These are phyloP conservation scores for Neckera pumila DNA, from an alignment of 225 moss, liverwort and hornwort species.

Conservation along the genomic window DNA sequence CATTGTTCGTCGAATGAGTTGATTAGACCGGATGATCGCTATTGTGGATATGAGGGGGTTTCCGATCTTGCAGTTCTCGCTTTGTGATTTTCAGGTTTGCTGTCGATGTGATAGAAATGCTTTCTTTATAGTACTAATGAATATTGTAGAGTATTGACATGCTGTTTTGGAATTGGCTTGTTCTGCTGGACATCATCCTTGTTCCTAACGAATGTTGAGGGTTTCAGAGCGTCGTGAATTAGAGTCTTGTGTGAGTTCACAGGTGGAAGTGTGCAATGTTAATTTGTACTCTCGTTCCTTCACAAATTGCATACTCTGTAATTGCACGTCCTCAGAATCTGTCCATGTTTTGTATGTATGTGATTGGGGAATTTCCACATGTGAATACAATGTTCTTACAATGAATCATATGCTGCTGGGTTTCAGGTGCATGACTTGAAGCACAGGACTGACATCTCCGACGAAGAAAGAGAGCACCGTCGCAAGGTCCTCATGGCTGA, in stretches of 20 bases:
- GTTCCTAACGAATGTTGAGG: neutral
- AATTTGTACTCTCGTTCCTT: neutral
- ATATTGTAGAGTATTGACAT: neutral
- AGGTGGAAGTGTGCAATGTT: neutral
- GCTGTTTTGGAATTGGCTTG: too few species aligned
- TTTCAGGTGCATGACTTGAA: slow-evolving; percentile 33
- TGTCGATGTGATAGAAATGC: neutral
- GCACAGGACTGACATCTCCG: slow-evolving; percentile 34
- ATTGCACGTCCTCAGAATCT: neutral
- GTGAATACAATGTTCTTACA: neutral
- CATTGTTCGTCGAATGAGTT: neutral
- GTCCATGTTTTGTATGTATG: neutral
- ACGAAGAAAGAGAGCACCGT: slow-evolving; percentile 37
- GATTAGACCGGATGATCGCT: neutral
- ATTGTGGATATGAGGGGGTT: neutral
- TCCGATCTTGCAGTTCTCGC: neutral
- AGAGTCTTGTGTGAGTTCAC: neutral
- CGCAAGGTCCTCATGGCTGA: slow-evolving; percentile 28
- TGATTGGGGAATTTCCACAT: neutral
- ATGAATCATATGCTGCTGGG: neutral
- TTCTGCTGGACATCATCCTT: neutral
- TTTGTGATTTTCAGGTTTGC: neutral
- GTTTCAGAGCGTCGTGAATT: neutral
- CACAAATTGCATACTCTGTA: neutral
- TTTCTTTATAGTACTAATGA: neutral